Percentiles rank a stretch among this genome's conserved stretches.
phyloP scores from a whole-genome alignment of 257 asterid species.

The Leonotis leonurus region DNA sequence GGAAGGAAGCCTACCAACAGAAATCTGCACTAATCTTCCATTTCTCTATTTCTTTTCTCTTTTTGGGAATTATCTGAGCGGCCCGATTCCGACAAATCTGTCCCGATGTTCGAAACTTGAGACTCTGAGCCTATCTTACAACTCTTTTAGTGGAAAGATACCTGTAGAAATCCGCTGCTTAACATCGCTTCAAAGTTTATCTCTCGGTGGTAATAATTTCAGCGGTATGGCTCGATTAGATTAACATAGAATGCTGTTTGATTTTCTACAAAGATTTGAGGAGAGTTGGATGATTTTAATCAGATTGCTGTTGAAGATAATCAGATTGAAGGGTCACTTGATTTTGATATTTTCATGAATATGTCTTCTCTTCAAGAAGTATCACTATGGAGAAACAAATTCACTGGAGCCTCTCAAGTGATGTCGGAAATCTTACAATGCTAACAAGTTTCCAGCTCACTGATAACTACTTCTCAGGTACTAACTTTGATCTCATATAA shows the following conservation, averaged over 20 bases:
- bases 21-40: not conserved
- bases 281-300: no score
- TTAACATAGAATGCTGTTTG: no score
- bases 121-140: not conserved
- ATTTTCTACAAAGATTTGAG: not conserved
- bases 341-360: not conserved
- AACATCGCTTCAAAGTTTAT: not conserved
- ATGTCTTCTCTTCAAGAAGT: not conserved
- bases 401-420: conserved; percentile 1
- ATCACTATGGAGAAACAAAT: not conserved
- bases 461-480: no score
- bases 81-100: not conserved
- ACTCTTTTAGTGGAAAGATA: not conserved
- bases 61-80: not conserved
- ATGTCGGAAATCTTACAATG: no score
- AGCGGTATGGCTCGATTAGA: no score
- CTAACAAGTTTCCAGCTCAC: no score
- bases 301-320: not conserved
- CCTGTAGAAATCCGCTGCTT: not conserved
- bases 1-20: not conserved
- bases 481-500: no score
- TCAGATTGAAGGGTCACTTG: not conserved
- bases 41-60: not conserved
- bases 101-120: not conserved
- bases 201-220: not conserved